A percentile compares a stretch with the other conserved stretches of the same genome.
phyloP scores from a whole-genome alignment of 2,329 filamentous ascomycete species.

The Diaporthe aspalathi region DNA sequence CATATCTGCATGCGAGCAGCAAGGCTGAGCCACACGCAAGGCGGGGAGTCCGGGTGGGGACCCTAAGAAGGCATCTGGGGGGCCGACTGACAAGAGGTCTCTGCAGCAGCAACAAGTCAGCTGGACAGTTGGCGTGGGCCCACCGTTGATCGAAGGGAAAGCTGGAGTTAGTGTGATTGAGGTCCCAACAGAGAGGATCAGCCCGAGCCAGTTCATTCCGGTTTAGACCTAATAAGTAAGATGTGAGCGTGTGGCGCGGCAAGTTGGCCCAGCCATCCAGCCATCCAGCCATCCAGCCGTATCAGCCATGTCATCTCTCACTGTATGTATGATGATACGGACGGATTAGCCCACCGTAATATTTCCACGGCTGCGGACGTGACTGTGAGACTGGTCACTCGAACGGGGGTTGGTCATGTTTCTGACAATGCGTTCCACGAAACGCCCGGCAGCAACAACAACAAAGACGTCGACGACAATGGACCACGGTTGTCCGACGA shows the following conservation, averaged over 20 bases:
- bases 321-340: neutral
- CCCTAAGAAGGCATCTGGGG: neutral
- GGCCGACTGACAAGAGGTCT: slow-evolving; percentile 2
- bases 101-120: slow-evolving; percentile 14
- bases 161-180: no score
- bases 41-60: slow-evolving; percentile 21
- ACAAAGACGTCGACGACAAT: neutral
- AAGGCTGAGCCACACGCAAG: slow-evolving; percentile 28
- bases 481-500: neutral
- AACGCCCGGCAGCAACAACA: neutral
- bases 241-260: slow-evolving; percentile 1
- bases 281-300: neutral
- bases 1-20: slow-evolving; percentile 20
- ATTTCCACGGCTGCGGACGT: neutral
- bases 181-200: slow-evolving; percentile 13
- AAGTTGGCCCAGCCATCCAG: neutral
- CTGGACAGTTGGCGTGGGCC: slow-evolving; percentile 5
- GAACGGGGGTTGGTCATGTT: neutral
- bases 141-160: no score
- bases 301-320: slow-evolving; percentile 11
- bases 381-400: neutral
- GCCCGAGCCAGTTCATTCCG: no score
- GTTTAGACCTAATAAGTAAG: no score
- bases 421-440: no score
- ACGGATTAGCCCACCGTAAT: neutral